Evolutionary conservation across 495 filamentous ascomycete species (phyloP), one percentile per base, ranked within the genome.

Genomic region (Hyaloscypha bicolor): DNA sequence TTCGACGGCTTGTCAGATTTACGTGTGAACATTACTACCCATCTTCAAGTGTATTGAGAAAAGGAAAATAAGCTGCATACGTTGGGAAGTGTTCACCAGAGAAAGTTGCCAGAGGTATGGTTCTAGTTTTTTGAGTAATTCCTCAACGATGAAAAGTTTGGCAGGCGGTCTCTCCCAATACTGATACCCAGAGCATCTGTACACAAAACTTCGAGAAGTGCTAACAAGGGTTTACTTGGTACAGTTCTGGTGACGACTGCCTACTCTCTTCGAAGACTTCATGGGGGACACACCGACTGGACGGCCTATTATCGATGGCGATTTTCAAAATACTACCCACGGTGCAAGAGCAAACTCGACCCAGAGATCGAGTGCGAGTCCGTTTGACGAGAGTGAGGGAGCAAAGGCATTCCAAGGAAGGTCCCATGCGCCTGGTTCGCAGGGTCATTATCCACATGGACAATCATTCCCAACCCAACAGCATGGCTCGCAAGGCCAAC

Each of bases 271-370:
- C 48, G 48, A 67, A 65, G 51, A 8, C 48, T 60, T 25, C 52
- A 67, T 72, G 70, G 70, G 64, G 59, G 67, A 72, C 58, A 62
- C 45, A 66, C 65, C 58, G 60, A 14, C 42, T 48, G 31, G 9
- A 14, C 45, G 30, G 42, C 22, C 39, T 31, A 37, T 62, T 59
- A 55, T 55, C 21, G 11, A 31, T 12, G 63, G 70, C 63, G 53
- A 69, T 58, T 19, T 48, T 6, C 51, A 59, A 35, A 56, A 42
- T 25, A 29, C 21, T 3, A 25, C 56, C 2, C 60, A 60, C 25
- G 64, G 61, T 51, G 8, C 30, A 21, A 63, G 35, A 67, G 45
- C 48, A 42, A 65, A 62, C 32, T 30, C 39, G 0, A 39, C 37
- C 4, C 65, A 62, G 22, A 25, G 22, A 35, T 60, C 59, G 21